Base-by-base conservation (phyloP, 2,329 filamentous ascomycete genomes). In the Gremmenia infestans region DNA sequence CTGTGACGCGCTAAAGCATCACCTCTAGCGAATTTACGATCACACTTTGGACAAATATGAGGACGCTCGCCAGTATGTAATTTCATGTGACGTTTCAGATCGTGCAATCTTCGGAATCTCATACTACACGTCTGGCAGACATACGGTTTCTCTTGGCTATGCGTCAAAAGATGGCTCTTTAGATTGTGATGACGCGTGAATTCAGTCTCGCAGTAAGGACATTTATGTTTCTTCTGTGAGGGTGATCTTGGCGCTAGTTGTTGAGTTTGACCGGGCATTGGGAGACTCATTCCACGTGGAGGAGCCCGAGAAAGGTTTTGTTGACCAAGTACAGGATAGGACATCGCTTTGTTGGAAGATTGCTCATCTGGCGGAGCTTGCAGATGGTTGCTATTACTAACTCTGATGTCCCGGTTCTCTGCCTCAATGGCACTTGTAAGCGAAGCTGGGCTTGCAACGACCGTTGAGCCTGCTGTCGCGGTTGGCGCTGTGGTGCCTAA, bases 81-180 rank as follows among this genome's bases (percentile, higher is more conserved):
- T 74, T 99, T 99, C 62, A 88, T 91, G 71, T 99, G 94, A 42
- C 94, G 85, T 76, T 99, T 99, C 63, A 99, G 75, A 68, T 99
- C 94, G 70, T 99, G 94, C 51, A 97, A 78, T 61, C 94, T 85
- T 54, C 94, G 84, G 73, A 99, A 99, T 52, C 93, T 86, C 72
- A 94, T 89, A 65, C 93, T 84, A 71, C 94, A 99, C n/a, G 89
- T 91, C 60, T 90, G 86, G 70, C 94, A 99, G 28, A 94, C 83
- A 69, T 94, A 99, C 0, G 94, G 94, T 73, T 99, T 99, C 72
- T 99, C 94, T 77, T 99, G 93, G 67, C 92, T 97, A 72, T 97
- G 94, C 0, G 94, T 97, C 70, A 99, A 82, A 55, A 99, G 81
- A 74, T 99, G 94, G 65, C 91, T 97, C 75, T 97, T 99, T 28